phyloP scores from a whole-genome alignment of 2,329 filamentous ascomycete genomes.

The Coniella lustricola region DNA sequence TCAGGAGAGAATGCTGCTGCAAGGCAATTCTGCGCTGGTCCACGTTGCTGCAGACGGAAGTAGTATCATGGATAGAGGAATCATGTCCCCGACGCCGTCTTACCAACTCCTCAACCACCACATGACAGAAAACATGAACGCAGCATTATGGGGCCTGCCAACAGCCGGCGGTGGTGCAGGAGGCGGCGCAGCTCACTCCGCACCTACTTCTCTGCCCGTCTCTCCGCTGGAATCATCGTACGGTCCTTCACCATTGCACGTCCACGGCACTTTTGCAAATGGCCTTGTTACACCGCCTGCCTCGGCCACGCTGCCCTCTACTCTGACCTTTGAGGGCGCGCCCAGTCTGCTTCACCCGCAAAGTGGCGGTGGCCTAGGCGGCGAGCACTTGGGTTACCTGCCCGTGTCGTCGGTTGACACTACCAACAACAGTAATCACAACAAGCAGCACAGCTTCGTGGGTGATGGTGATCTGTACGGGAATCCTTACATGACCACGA shows the following conservation, averaged over 20 bases:
- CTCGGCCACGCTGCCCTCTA: constrained; percentile 42
- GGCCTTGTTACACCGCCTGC: constrained; percentile 52
- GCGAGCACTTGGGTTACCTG: constrained; percentile 31
- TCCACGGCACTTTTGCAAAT: constrained; percentile 45
- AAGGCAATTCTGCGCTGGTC: neutral
- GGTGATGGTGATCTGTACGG: constrained; percentile 15
- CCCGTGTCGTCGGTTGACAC: constrained; percentile 26
- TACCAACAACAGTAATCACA: constrained; percentile 9
- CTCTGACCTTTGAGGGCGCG: constrained; percentile 38
- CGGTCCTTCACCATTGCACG: constrained; percentile 22
- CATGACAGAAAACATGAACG: constrained; percentile 52
- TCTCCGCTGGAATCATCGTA: constrained; percentile 8
- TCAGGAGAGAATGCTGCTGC: constrained; percentile 39
- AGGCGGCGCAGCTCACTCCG: constrained; percentile 2
- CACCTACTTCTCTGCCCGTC: constrained; percentile 12
- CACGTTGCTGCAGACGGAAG: constrained; percentile 10
- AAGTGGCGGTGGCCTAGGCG: constrained; percentile 16
- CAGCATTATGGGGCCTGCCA: constrained; percentile 30
- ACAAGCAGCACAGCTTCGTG: constrained; percentile 21
- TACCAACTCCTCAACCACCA: constrained; percentile 45
- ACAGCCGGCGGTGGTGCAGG: neutral
- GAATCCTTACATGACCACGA: constrained; percentile 23
- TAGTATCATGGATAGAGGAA: constrained; percentile 27
- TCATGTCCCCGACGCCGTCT: constrained; percentile 48
- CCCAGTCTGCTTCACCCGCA: constrained; percentile 18